A percentile compares a stretch with the other conserved stretches of the same genome.
Evolutionary conservation across 2,329 filamentous ascomycete species (phyloP).

Genomic region (Drechslerella coelobrocha): DNA sequence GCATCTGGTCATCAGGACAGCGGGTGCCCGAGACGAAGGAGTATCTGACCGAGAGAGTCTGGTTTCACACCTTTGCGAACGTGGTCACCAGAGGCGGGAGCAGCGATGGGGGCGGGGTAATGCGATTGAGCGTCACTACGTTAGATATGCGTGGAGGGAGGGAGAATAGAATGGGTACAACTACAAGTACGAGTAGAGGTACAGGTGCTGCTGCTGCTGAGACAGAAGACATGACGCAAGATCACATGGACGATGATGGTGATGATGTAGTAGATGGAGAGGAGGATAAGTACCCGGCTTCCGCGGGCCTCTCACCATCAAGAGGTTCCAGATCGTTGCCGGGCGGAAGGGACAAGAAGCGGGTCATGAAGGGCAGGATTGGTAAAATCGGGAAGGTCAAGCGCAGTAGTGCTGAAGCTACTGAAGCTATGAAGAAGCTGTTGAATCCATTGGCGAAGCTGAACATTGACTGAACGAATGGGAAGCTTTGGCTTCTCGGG

Average conservation of each 20-base stretch:
- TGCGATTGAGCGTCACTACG: slow-evolving; percentile 41
- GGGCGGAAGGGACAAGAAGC: slow-evolving; percentile 24
- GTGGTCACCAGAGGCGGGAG: slow-evolving; percentile 34
- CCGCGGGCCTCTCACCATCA: slow-evolving; percentile 19
- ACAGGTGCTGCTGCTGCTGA: neutral
- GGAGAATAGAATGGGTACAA: slow-evolving; percentile 6
- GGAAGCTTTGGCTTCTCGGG: slow-evolving; percentile 14
- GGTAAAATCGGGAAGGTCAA: slow-evolving; percentile 48
- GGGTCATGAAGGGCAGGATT: slow-evolving; percentile 38
- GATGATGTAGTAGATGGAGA: slow-evolving; percentile 4
- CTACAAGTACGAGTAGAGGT: too few species aligned
- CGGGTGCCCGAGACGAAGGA: slow-evolving; percentile 47
- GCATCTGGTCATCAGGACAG: slow-evolving; percentile 44
- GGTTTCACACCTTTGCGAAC: slow-evolving; percentile 49
- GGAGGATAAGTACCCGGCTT: neutral
- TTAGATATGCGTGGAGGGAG: slow-evolving; percentile 8
- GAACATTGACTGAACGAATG: slow-evolving; percentile 5
- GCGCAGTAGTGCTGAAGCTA: slow-evolving; percentile 24
- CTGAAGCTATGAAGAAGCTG: slow-evolving; percentile 45
- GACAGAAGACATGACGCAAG: slow-evolving; percentile 4
- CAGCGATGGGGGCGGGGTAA: slow-evolving; percentile 34
- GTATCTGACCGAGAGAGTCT: slow-evolving; percentile 34
- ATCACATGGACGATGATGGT: neutral
- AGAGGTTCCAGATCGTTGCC: slow-evolving; percentile 15
- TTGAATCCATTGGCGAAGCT: slow-evolving; percentile 38